Evolutionary conservation across 805 yeast genomes (phyloP).

Genomic region (Spathaspora passalidarum): DNA sequence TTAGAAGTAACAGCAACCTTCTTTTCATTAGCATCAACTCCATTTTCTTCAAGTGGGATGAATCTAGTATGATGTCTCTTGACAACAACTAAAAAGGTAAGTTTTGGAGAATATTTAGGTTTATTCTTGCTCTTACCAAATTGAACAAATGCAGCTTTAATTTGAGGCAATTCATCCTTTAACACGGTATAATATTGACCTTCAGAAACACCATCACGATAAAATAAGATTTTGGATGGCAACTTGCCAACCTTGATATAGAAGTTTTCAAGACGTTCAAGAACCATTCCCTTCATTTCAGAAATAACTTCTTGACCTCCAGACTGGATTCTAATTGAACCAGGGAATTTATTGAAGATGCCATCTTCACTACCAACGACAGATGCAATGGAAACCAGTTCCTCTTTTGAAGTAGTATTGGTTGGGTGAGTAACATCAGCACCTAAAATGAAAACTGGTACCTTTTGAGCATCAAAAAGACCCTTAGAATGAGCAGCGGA

Average conservation of each 20-base stretch:
- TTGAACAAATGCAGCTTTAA: constrained; percentile 7
- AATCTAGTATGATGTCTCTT: constrained; percentile 10
- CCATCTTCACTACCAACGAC: constrained; percentile 10
- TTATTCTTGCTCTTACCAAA: constrained; percentile 5
- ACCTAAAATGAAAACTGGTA: constrained; percentile 9
- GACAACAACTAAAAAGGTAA: constrained; percentile 10
- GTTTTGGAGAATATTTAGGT: constrained; percentile 4
- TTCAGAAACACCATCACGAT: constrained; percentile 11
- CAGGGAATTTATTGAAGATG: constrained; percentile 8
- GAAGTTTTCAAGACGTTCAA: constrained; percentile 8
- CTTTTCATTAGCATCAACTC: constrained; percentile 4
- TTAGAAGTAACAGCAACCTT: constrained; percentile 7
- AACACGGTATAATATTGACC: constrained; percentile 10
- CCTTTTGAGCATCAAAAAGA: constrained; percentile 4
- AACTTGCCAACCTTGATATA: constrained; percentile 5
- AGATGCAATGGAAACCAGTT: constrained; percentile 9
- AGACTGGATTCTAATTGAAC: constrained; percentile 7
- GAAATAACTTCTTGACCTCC: constrained; percentile 9
- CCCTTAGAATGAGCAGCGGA: constrained; percentile 3
- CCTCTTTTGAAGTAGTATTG: constrained; percentile 3
- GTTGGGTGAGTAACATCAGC: constrained; percentile 11
- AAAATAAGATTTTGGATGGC: constrained; percentile 7
- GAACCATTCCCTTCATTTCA: constrained; percentile 8
- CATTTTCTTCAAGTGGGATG: constrained; percentile 8
- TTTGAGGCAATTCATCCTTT: constrained; percentile 7